Conservation (phyloP, 495 filamentous ascomycete genomes). For the Daldinia decipiens region DNA sequence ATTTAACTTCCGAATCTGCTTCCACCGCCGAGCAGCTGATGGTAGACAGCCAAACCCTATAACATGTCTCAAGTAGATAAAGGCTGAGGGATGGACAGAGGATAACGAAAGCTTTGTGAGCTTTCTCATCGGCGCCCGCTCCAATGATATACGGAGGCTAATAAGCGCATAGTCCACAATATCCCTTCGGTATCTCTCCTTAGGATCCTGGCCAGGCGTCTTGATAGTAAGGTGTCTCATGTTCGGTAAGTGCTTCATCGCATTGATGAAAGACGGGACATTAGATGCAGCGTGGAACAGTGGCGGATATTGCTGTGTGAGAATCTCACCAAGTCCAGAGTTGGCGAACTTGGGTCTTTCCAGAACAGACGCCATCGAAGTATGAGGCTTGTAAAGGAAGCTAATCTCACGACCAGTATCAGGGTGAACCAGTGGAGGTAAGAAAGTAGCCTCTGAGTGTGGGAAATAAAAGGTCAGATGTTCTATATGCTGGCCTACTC, state of each 20-base stretch:
- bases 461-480: slow-evolving; percentile 75
- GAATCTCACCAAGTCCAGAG: slow-evolving; percentile 70
- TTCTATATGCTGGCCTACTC: slow-evolving; percentile 77
- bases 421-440: slow-evolving; percentile 78
- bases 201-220: slow-evolving; percentile 73
- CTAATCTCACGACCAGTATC: slow-evolving; percentile 73
- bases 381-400: slow-evolving; percentile 79
- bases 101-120: slow-evolving; percentile 72
- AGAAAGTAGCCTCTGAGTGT: slow-evolving; percentile 75
- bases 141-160: slow-evolving; percentile 78
- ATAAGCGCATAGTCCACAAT: slow-evolving; percentile 85
- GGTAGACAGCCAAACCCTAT: slow-evolving; percentile 74
- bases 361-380: slow-evolving; percentile 57
- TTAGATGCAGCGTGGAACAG: slow-evolving; percentile 88
- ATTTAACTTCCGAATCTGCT: slow-evolving; percentile 73
- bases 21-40: slow-evolving; percentile 71
- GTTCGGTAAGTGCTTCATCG: slow-evolving; percentile 69
- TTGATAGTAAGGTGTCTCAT: slow-evolving; percentile 75
- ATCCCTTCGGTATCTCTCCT: slow-evolving; percentile 74
- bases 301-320: slow-evolving; percentile 82
- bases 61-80: slow-evolving; percentile 74
- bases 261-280: slow-evolving; percentile 77
- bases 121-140: slow-evolving; percentile 67
- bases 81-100: slow-evolving; percentile 72
- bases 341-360: slow-evolving; percentile 71